A percentile compares a stretch with the other conserved stretches of the same genome.
These are phyloP conservation scores for Xylaria acuta DNA, from an alignment of 495 filamentous ascomycete genomes.

Conservation along the genomic window DNA sequence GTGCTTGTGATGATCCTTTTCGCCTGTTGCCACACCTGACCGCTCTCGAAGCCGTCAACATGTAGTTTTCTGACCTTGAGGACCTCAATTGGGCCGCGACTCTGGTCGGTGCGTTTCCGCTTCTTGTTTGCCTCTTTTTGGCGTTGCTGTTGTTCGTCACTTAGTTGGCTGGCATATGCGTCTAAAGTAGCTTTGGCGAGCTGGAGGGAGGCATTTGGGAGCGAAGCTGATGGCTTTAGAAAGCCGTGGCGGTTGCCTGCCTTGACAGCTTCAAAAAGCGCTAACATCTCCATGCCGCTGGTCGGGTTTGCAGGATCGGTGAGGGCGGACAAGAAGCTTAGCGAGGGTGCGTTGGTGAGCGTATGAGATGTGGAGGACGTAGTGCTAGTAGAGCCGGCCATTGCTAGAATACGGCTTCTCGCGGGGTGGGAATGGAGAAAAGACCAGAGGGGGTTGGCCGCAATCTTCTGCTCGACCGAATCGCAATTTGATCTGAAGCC, in stretches of 20 bases:
- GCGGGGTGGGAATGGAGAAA: not conserved
- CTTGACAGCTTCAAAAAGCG: slow-evolving; percentile 55
- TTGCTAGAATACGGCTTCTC: slow-evolving; percentile 33
- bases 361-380: slow-evolving; percentile 63
- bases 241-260: slow-evolving; percentile 65
- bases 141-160: slow-evolving; percentile 66
- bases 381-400: slow-evolving; percentile 55
- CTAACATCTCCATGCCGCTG: slow-evolving; percentile 45
- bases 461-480: slow-evolving; percentile 17
- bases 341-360: slow-evolving; percentile 50
- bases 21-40: slow-evolving; percentile 95
- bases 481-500: slow-evolving; percentile 15
- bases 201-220: slow-evolving; percentile 69
- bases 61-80: slow-evolving; percentile 80
- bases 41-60: slow-evolving; percentile 83
- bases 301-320: slow-evolving; percentile 39
- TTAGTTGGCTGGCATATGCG: slow-evolving; percentile 71
- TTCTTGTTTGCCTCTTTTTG: slow-evolving; percentile 66
- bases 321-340: slow-evolving; percentile 40
- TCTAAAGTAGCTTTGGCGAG: slow-evolving; percentile 80
- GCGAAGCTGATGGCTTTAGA: slow-evolving; percentile 66
- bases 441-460: not conserved
- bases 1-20: slow-evolving; percentile 71
- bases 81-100: slow-evolving; percentile 45
- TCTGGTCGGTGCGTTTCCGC: slow-evolving; percentile 62